Evolutionary conservation across 805 yeast species (phyloP), one percentile per base, ranked within the genome.

Genomic region (Ogataea pini): DNA sequence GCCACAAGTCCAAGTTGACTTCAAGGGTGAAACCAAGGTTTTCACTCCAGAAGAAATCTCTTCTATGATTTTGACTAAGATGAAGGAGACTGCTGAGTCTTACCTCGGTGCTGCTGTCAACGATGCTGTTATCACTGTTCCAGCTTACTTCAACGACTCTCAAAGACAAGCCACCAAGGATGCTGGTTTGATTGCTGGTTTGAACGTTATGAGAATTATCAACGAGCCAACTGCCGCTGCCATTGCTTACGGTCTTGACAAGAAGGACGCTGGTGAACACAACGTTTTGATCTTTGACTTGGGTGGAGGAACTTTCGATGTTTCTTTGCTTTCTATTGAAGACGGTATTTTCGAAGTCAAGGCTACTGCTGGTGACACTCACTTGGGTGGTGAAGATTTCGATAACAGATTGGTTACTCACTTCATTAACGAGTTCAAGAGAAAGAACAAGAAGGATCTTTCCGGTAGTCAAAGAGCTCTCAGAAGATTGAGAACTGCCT

Each of bases 401-500:
- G 95, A 86, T 70, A 82, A 80, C 57, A 72, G 85, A 44, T 70
- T 86, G 70, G 97, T 91, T 60, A 89, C 80, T 80, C 92, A 84
- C 81, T 91, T 91, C 71, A 88, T 85, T 60, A 84, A 82, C 70
- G 97, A 92, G 78, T 92, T 91, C 86, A 91, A 92, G 89, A 85
- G 97, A 80, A 91, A 92, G 84, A 82, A 88, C 85, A 89, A 89
- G 86, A 89, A 89, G 82, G 98, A 92, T 72, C 76, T 92, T 59
- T 81, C 96, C 46, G 60, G 82, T 64, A 90, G 91, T 85, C 96
- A 90, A 80, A 89, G 98, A 82, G 95, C 98, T 57, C 80, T 92
- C 71, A 89, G 98, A 82, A 89, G 97, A 85, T 82, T 91, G 73
- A 87, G 97, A 83, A 91, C 97, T 61, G 97, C 97, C 64, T 90